These are phyloP conservation scores for Penicillium sumatraense DNA, from an alignment of 2,329 filamentous ascomycete genomes.

Conservation along the genomic window DNA sequence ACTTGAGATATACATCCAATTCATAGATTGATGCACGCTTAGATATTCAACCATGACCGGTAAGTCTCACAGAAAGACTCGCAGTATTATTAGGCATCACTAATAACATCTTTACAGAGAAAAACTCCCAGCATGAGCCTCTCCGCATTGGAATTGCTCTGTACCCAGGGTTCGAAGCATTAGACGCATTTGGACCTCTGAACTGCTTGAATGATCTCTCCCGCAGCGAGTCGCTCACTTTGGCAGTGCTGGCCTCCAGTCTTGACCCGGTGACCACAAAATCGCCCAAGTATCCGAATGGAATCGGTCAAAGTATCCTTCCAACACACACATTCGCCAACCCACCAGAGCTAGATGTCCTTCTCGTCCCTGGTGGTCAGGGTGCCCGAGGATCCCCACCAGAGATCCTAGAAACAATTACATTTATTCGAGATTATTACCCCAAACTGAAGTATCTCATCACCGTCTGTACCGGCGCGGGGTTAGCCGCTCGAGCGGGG, in stretches of 20 bases:
- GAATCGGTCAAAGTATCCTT: constrained; percentile 42
- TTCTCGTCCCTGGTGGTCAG: constrained; percentile 68
- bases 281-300: constrained; percentile 27
- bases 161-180: constrained; percentile 49
- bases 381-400: constrained; percentile 47
- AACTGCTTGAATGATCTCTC: constrained; percentile 47
- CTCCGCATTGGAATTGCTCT: constrained; percentile 31
- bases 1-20: too few species aligned
- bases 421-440: constrained; percentile 53
- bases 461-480: constrained; percentile 70
- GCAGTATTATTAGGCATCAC: background rate
- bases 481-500: constrained; percentile 62
- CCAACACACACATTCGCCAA: constrained; percentile 61
- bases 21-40: background rate
- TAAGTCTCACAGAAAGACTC: background rate
- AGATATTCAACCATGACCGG: background rate
- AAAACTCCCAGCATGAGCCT: background rate
- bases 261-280: constrained; percentile 39
- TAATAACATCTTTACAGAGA: background rate
- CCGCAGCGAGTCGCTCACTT: constrained; percentile 20
- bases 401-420: constrained; percentile 41
- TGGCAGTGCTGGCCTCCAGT: constrained; percentile 37
- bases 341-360: constrained; percentile 61
- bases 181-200: constrained; percentile 53
- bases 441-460: constrained; percentile 60